Evolutionary conservation across 495 filamentous ascomycete species (phyloP), one percentile per base, ranked within the genome.

Genomic region (Aspergillus ostianus): DNA sequence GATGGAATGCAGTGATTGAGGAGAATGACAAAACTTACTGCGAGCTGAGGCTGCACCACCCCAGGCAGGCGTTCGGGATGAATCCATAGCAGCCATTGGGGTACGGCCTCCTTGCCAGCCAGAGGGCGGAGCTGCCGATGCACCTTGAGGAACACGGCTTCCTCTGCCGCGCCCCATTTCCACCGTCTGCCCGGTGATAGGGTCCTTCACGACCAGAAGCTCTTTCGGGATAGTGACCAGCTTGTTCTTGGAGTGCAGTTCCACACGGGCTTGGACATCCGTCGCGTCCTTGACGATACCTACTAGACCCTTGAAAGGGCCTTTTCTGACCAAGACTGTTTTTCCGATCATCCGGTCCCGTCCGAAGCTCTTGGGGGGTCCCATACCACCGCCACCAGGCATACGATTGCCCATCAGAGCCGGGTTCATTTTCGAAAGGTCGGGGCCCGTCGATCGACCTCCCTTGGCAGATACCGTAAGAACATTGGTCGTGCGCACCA

Each of bases 281-380:
- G 89, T 93, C 0, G 95, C 85, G 68, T 98, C 92, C 67, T 95
- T 96, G 63, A 99, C 90, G 57, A 96, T 96, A 62, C 95, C 95
- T 51, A 99, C 80, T 15, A 97, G 78, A 53, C 93, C 94, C 75
- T 99, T 99, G 74, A 92, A 90, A 1, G 86, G 85, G 10, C 95
- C 95, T 65, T 84, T 89, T 50, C 86, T 79, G 59, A 98, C 86
- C 29, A 83, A 89, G 41, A 98, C 91, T 1, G 92, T 98, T 75
- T 98, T 92, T 19, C 91, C 91, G 59, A 97, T 84, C 51, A 93
- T 74, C n/a, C 86, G 84, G 71, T 99, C 95, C 21, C 90, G 84
- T 29, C 92, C 93, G 63, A 90, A 83, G 21, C 76, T 77, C 64
- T 84, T 87, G 44, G 90, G 91, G n/a, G 94, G 91, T 27, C 84